These are phyloP conservation scores for Globisporangium abappressorium DNA, from an alignment of 352 stramenopile genomes.

Conservation along the genomic window DNA sequence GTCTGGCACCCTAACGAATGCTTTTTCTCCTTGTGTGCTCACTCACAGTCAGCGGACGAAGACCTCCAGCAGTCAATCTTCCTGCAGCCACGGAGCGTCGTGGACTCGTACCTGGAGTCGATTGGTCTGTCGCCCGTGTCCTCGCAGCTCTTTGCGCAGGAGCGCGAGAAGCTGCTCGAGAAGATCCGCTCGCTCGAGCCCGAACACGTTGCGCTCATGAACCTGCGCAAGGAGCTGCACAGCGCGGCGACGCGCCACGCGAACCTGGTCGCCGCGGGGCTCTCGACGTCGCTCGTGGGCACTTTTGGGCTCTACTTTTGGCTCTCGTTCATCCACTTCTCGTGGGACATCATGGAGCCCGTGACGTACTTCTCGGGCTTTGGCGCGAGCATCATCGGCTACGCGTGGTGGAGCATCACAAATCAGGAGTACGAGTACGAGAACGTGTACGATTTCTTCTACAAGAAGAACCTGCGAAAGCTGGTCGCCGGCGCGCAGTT, in stretches of 20 bases:
- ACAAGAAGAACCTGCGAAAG: slow-evolving; percentile 56
- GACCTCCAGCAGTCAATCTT: slow-evolving; percentile 76
- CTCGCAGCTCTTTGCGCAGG: slow-evolving; percentile 60
- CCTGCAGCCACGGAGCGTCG: slow-evolving; percentile 70
- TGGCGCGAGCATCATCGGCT: slow-evolving; percentile 70
- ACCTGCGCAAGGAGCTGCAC: slow-evolving; percentile 65
- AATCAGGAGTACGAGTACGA: slow-evolving; percentile 89
- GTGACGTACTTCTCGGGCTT: slow-evolving; percentile 89
- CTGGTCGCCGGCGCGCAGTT: slow-evolving; percentile 61
- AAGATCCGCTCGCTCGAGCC: slow-evolving; percentile 74
- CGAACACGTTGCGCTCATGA: slow-evolving; percentile 60
- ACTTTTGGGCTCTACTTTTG: slow-evolving; percentile 86
- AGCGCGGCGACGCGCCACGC: slow-evolving; percentile 55
- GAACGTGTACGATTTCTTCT: slow-evolving; percentile 86
- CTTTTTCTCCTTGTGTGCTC: not conserved
- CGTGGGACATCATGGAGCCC: slow-evolving; percentile 90
- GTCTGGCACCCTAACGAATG: not conserved
- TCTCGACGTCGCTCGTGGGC: slow-evolving; percentile 65
- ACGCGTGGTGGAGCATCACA: slow-evolving; percentile 82
- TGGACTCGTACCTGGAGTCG: slow-evolving; percentile 77
- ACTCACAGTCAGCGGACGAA: slow-evolving; percentile 48
- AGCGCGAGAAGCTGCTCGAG: slow-evolving; percentile 54
- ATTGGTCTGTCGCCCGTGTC: slow-evolving; percentile 70
- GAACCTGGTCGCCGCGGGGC: slow-evolving; percentile 46
- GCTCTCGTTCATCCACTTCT: slow-evolving; percentile 88